phyloP scores from a whole-genome alignment of 192 early-diverging fungal species.

The Backusella tuberculispora region DNA sequence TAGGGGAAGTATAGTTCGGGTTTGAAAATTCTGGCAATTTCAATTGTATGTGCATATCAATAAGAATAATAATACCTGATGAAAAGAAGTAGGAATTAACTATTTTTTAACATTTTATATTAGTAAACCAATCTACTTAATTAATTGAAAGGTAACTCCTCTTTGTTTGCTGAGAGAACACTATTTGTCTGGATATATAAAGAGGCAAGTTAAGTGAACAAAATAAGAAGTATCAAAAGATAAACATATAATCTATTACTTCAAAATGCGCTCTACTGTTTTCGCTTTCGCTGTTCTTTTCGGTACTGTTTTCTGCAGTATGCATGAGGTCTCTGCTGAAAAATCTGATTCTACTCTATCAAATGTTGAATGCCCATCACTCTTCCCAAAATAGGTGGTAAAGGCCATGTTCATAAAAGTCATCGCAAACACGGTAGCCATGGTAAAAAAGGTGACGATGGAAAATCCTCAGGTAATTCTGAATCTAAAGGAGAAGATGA shows the following conservation, averaged over 20 bases:
- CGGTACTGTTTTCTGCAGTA: not conserved
- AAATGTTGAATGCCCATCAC: not conserved
- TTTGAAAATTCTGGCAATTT: not conserved
- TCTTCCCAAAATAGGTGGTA: not conserved
- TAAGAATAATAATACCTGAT: not conserved
- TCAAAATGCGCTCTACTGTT: not conserved
- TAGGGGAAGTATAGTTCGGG: not conserved
- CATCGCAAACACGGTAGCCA: not conserved
- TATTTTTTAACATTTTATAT: not conserved
- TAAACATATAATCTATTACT: not conserved
- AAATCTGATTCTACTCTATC: not conserved
- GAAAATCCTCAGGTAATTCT: not conserved
- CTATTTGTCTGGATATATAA: not conserved
- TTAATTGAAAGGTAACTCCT: not conserved
- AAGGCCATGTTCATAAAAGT: not conserved
- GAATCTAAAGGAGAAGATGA: not conserved
- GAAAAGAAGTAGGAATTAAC: constrained; percentile 8
- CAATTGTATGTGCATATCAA: not conserved
- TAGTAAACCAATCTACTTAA: not conserved
- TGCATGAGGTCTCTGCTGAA: not conserved
- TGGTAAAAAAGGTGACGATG: not conserved
- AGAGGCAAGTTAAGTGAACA: not conserved
- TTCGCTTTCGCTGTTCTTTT: not conserved
- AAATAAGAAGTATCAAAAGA: not conserved
- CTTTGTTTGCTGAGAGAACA: not conserved